Percentiles rank a stretch among this genome's conserved stretches.
Conservation (phyloP, 768 basidiomycete species). For the Hebeloma cylindrosporum region DNA sequence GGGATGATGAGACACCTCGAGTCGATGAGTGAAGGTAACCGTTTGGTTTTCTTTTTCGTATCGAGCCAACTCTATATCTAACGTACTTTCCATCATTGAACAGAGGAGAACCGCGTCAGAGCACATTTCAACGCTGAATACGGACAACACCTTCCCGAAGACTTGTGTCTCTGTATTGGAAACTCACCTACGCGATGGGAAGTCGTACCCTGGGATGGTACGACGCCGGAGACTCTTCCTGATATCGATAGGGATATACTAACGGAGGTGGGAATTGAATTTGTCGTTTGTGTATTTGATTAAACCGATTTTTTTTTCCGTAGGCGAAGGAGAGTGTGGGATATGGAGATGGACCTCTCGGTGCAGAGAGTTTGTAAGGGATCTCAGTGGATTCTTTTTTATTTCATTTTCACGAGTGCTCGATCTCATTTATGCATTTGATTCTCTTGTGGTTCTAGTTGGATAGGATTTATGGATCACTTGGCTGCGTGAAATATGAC, state of each 20-base stretch:
- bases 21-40: slow-evolving; percentile 64
- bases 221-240: slow-evolving; percentile 58
- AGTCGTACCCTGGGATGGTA: slow-evolving; percentile 56
- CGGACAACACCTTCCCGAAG: slow-evolving; percentile 72
- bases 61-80: not conserved
- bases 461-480: too few relatives aligned
- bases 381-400: not conserved
- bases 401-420: too few relatives aligned
- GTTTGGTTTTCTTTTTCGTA: not conserved
- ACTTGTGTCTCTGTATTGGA: slow-evolving; percentile 75
- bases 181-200: slow-evolving; percentile 77
- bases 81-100: slow-evolving; percentile 7
- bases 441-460: too few relatives aligned
- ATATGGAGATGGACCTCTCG: slow-evolving; percentile 16
- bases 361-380: slow-evolving; percentile 21
- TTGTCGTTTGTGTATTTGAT: not conserved
- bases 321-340: slow-evolving; percentile 28
- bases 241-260: slow-evolving; percentile 61
- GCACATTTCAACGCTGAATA: slow-evolving; percentile 72
- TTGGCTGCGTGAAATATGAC: too few relatives aligned
- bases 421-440: too few relatives aligned
- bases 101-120: slow-evolving; percentile 69
- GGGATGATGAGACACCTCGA: slow-evolving; percentile 66
- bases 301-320: not conserved
- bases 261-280: slow-evolving; percentile 40